phyloP scores from a whole-genome alignment of 768 basidiomycete genomes.

The Suillus tomentosus region DNA sequence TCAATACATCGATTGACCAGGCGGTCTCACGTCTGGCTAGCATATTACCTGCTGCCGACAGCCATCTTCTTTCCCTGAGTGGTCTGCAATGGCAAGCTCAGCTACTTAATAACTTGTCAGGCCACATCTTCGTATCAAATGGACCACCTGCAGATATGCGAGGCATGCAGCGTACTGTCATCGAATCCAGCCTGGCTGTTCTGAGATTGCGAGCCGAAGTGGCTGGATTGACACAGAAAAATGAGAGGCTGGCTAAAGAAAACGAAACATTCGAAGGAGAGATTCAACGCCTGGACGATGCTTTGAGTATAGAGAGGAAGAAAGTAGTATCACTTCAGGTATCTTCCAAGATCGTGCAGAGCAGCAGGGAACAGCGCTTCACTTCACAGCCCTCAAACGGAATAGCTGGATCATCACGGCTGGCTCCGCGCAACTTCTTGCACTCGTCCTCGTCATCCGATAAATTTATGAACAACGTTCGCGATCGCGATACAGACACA shows the following conservation, averaged over 20 bases:
- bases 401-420: slow-evolving; percentile 20
- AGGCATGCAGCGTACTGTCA: slow-evolving; percentile 36
- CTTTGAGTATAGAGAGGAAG: slow-evolving; percentile 19
- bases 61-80: slow-evolving; percentile 41
- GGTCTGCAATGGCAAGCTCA: slow-evolving; percentile 66
- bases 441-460: slow-evolving; percentile 25
- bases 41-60: slow-evolving; percentile 50
- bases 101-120: slow-evolving; percentile 60
- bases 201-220: slow-evolving; percentile 45
- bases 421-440: slow-evolving; percentile 10
- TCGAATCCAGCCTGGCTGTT: slow-evolving; percentile 53
- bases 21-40: slow-evolving; percentile 47
- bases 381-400: slow-evolving; percentile 21
- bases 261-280: slow-evolving; percentile 32
- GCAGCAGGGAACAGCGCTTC: not conserved
- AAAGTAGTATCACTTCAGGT: not conserved
- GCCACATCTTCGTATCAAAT: slow-evolving; percentile 51
- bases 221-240: slow-evolving; percentile 37
- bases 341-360: slow-evolving; percentile 1
- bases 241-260: slow-evolving; percentile 25
- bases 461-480: slow-evolving; percentile 7
- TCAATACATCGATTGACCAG: slow-evolving; percentile 47
- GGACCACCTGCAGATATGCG: slow-evolving; percentile 20
- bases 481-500: slow-evolving; percentile 18
- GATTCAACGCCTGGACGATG: slow-evolving; percentile 17